phyloP scores from a whole-genome alignment of 2,329 filamentous ascomycete genomes.

The Trichoderma koningiopsis region DNA sequence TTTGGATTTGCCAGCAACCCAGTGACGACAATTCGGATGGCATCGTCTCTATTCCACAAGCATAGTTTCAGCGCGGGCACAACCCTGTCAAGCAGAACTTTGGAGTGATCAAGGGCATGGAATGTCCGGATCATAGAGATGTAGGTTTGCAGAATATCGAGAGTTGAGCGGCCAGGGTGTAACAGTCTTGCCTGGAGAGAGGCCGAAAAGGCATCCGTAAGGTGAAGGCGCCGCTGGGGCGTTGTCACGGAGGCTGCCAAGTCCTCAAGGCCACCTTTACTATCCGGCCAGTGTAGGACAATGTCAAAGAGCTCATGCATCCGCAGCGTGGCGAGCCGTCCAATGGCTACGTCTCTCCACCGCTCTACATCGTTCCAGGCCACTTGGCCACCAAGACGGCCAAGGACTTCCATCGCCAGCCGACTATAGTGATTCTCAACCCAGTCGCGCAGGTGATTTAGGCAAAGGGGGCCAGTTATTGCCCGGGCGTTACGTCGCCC shows the following conservation, averaged over 20 bases:
- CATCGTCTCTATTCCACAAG: slow-evolving; percentile 74
- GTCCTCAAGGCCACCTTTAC: slow-evolving; percentile 72
- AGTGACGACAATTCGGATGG: slow-evolving; percentile 74
- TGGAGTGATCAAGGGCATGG: slow-evolving; percentile 73
- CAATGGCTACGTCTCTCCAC: slow-evolving; percentile 71
- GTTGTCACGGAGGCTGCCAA: slow-evolving; percentile 71
- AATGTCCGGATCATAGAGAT: slow-evolving; percentile 79
- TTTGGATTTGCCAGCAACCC: slow-evolving; percentile 67
- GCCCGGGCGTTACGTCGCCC: slow-evolving; percentile 27
- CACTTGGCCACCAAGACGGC: slow-evolving; percentile 48
- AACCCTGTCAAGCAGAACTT: slow-evolving; percentile 74
- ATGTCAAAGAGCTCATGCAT: slow-evolving; percentile 78
- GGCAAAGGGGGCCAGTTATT: slow-evolving; percentile 52
- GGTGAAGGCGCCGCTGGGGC: slow-evolving; percentile 65
- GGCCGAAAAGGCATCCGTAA: slow-evolving; percentile 69
- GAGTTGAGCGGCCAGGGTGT: slow-evolving; percentile 74
- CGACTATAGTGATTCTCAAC: slow-evolving; percentile 67
- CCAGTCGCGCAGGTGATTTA: slow-evolving; percentile 65
- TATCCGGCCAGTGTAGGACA: slow-evolving; percentile 72
- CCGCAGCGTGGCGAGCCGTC: slow-evolving; percentile 67
- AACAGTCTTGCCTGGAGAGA: slow-evolving; percentile 68
- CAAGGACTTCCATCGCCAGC: slow-evolving; percentile 63
- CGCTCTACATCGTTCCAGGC: slow-evolving; percentile 62
- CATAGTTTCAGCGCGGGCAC: slow-evolving; percentile 74
- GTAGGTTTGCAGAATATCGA: slow-evolving; percentile 75